These are phyloP conservation scores for Auricularia sp. DNA, from an alignment of 768 basidiomycete genomes.

Conservation along the genomic window DNA sequence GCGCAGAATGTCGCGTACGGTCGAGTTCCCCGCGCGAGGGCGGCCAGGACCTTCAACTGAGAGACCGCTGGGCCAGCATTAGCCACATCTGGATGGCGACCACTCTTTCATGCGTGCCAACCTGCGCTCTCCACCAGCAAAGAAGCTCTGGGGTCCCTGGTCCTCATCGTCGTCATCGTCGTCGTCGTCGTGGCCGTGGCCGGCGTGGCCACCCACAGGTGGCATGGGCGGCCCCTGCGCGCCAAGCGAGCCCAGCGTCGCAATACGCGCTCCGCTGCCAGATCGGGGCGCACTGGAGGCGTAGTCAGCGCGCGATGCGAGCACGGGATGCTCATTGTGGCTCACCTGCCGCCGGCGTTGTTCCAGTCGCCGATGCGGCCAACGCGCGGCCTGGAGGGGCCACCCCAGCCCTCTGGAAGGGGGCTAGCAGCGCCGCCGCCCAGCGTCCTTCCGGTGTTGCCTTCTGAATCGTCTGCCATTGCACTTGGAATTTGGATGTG, in stretches of 20 bases:
- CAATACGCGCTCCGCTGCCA: constrained; percentile 22
- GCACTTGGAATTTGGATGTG: constrained; percentile 12
- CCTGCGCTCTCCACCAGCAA: constrained; percentile 95
- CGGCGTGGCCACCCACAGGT: constrained; percentile 9
- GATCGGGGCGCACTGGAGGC: constrained; percentile 12
- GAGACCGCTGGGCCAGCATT: constrained; percentile 51
- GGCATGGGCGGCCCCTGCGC: constrained; percentile 12
- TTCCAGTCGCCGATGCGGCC: constrained; percentile 11
- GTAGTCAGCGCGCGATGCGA: constrained; percentile 9
- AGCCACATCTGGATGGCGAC: constrained; percentile 3
- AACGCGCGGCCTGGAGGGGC: constrained; percentile 5
- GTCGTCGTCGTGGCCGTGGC: constrained; percentile 37
- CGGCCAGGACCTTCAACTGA: constrained; percentile 74
- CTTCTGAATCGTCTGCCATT: too few relatives aligned
- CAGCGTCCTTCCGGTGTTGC: constrained; percentile 34
- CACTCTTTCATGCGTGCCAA: constrained; percentile 18
- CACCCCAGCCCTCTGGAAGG: constrained; percentile 27
- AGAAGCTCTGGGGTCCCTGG: constrained; percentile 59
- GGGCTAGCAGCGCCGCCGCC: constrained; percentile 40
- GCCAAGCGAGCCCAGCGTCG: constrained; percentile 26
- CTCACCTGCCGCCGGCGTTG: constrained; percentile 16
- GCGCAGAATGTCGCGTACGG: constrained; percentile 60
- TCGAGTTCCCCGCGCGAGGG: constrained; percentile 35
- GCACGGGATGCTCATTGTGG: constrained; percentile 2
- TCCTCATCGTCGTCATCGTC: constrained; percentile 42